Percentiles rank a stretch among this genome's conserved stretches.
These are phyloP conservation scores for Fonsecaea monophora DNA, from an alignment of 2,329 filamentous ascomycete genomes.

Conservation along the genomic window DNA sequence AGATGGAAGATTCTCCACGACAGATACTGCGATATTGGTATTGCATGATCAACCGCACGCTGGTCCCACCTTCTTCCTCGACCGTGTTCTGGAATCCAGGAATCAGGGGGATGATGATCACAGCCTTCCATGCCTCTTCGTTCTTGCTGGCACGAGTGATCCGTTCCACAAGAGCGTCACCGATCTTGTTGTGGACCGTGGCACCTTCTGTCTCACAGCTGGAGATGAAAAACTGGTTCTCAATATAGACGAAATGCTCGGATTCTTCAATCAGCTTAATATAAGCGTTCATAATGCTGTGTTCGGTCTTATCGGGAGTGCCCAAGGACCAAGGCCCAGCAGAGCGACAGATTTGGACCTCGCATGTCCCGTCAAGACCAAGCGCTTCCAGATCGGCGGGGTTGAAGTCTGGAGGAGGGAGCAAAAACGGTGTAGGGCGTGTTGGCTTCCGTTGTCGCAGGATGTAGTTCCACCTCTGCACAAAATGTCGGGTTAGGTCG, in stretches of 20 bases:
- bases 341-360: conserved; percentile 93
- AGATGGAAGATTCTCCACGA: conserved; percentile 89
- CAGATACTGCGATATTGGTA: conserved; percentile 97
- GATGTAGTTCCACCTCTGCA: conserved; percentile 98
- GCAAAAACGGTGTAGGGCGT: conserved; percentile 86
- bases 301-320: conserved; percentile 79
- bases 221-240: conserved; percentile 98
- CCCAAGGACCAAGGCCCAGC: conserved; percentile 91
- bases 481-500: conserved; percentile 93
- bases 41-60: conserved; percentile 93
- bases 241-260: conserved; percentile 97
- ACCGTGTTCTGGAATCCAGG: conserved; percentile 99
- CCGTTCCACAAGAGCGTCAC: conserved; percentile 90
- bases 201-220: conserved; percentile 87
- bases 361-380: conserved; percentile 90
- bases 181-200: conserved; percentile 89
- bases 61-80: conserved; percentile 90
- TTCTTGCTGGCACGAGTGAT: conserved; percentile 84
- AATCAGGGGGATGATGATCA: conserved; percentile 91
- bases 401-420: conserved; percentile 92
- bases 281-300: conserved; percentile 96
- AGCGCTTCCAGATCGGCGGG: conserved; percentile 83
- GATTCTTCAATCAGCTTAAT: conserved; percentile 93
- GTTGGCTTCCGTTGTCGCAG: conserved; percentile 91
- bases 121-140: conserved; percentile 86